Conservation (phyloP, 306 rosid species). For the Lupinus albus region DNA sequence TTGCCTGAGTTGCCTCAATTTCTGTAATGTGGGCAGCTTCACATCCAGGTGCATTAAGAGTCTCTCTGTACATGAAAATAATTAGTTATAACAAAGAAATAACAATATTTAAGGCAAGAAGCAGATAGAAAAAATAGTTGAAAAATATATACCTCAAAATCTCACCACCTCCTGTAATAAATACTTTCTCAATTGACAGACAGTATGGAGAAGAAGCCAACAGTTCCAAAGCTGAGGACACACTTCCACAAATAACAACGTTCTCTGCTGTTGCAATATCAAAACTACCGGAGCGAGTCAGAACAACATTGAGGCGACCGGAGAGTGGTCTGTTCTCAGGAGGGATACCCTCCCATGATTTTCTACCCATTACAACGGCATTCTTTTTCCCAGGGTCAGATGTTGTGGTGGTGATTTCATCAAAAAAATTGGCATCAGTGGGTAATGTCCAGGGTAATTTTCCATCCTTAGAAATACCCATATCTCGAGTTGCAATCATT, state of each 20-base stretch:
- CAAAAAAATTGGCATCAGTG: conserved; percentile 76
- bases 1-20: conserved; percentile 66
- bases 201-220: conserved; percentile 90
- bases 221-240: conserved; percentile 83
- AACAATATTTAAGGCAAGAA: conserved; percentile 16
- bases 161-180: conserved; percentile 89
- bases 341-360: conserved; percentile 89
- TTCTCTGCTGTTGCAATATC: conserved; percentile 94
- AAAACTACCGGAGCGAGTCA: conserved; percentile 91
- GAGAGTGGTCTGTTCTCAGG: conserved; percentile 68
- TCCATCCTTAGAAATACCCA: conserved; percentile 94
- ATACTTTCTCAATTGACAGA: conserved; percentile 90
- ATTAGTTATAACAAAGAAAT: conserved; percentile 31
- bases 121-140: not conserved
- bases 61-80: conserved; percentile 65
- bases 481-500: conserved; percentile 75
- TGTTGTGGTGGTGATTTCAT: conserved; percentile 61
- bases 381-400: conserved; percentile 83
- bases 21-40: conserved; percentile 92
- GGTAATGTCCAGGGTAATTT: conserved; percentile 84
- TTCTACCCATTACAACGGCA: conserved; percentile 92
- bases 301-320: conserved; percentile 89
- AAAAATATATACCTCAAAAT: conserved; percentile 61
- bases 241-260: conserved; percentile 85
- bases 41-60: conserved; percentile 84